A percentile compares a stretch with the other conserved stretches of the same genome.
Evolutionary conservation across 2,329 filamentous ascomycete species (phyloP).

Genomic region (Beauveria varroae): DNA sequence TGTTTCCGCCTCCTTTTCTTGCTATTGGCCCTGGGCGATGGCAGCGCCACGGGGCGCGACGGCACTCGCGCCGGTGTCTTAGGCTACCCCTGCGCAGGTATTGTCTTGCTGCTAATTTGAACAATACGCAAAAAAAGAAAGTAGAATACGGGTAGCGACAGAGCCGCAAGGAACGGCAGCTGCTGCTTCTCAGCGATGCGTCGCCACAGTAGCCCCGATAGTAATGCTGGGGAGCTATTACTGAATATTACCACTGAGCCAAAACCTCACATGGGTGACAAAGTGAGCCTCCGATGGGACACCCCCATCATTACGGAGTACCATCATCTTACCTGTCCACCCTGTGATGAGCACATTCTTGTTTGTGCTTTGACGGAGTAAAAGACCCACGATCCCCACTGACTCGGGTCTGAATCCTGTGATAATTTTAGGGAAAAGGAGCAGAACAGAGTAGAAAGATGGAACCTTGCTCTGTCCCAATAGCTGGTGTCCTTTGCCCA

Average conservation of each 20-base stretch:
- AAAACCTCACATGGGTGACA: too few relatives aligned
- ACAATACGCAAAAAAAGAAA: not conserved
- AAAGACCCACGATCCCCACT: slow-evolving; percentile 4
- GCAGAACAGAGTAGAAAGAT: not conserved
- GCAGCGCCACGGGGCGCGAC: slow-evolving; percentile 1
- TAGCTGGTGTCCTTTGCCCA: not conserved
- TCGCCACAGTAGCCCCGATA: too few relatives aligned
- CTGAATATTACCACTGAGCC: not conserved
- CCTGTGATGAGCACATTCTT: slow-evolving; percentile 1
- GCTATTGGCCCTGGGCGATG: not conserved
- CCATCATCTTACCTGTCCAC: slow-evolving; percentile 1
- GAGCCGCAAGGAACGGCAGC: too few relatives aligned
- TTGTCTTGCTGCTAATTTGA: not conserved
- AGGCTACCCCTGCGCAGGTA: not conserved
- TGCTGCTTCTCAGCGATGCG: not conserved
- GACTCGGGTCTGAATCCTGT: not conserved
- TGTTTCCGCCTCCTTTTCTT: not conserved
- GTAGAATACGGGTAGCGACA: too few relatives aligned
- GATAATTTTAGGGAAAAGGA: not conserved
- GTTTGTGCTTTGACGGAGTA: slow-evolving; percentile 5
- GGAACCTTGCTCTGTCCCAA: not conserved
- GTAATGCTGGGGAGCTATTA: too few relatives aligned
- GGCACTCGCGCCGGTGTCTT: not conserved
- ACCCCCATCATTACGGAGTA: not conserved
- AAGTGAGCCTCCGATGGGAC: not conserved